These are phyloP conservation scores for Oehlia diaphana DNA, from an alignment of 192 early-diverging fungal genomes.

Conservation along the genomic window DNA sequence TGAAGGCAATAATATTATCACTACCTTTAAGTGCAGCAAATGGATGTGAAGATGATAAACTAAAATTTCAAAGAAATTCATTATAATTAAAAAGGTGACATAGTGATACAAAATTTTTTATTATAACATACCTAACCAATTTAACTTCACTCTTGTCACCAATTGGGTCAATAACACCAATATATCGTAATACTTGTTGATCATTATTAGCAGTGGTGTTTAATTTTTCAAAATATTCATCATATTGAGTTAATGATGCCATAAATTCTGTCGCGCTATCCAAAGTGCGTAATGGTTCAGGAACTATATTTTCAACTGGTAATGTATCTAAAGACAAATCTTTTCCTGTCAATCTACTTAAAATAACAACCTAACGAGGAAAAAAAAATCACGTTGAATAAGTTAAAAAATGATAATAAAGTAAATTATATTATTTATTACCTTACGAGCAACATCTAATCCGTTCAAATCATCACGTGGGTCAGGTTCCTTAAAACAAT, in stretches of 20 bases:
- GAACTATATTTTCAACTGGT: slow-evolving; percentile 95
- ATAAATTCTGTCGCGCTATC: slow-evolving; percentile 83
- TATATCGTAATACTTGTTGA: slow-evolving; percentile 87
- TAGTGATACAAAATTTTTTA: background rate
- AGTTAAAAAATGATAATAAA: background rate
- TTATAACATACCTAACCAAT: slow-evolving; percentile 58
- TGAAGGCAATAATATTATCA: slow-evolving; percentile 98
- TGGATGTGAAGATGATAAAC: slow-evolving; percentile 85
- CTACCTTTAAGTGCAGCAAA: slow-evolving; percentile 95
- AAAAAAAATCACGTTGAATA: too few relatives aligned
- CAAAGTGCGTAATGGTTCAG: slow-evolving; percentile 73
- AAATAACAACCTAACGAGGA: slow-evolving; percentile 64
- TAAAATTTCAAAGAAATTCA: slow-evolving; percentile 33
- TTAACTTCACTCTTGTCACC: slow-evolving; percentile 73
- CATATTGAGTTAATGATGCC: slow-evolving; percentile 76
- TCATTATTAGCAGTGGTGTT: slow-evolving; percentile 74
- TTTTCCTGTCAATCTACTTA: slow-evolving; percentile 87
- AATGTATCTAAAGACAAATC: slow-evolving; percentile 75
- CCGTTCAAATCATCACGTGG: slow-evolving; percentile 98
- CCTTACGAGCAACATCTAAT: slow-evolving; percentile 99
- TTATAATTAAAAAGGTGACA: background rate
- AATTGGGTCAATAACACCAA: slow-evolving; percentile 82
- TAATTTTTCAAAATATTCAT: slow-evolving; percentile 80
- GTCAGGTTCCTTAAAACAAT: slow-evolving; percentile 80
- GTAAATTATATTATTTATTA: slow-evolving; percentile 32